Conservation (phyloP, 331 rosid genomes). For the Cydonia oblonga region DNA sequence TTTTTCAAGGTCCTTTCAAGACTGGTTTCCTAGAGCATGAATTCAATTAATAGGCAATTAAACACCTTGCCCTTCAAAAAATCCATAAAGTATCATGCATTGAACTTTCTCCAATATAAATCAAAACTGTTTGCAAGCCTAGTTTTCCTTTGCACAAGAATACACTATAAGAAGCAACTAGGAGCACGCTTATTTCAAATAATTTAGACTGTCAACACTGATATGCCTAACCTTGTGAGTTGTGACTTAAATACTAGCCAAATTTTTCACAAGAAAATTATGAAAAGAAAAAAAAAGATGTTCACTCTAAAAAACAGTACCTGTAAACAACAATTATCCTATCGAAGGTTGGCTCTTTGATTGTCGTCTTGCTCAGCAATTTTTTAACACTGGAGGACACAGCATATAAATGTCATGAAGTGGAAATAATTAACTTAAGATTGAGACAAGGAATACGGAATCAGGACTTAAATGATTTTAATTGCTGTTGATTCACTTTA, state of each 20-base stretch:
- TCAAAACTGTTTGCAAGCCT: not conserved
- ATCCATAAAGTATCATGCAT: not conserved
- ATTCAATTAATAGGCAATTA: not conserved
- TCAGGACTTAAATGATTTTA: no score
- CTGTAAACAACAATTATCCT: slow-evolving; percentile 92
- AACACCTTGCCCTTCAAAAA: not conserved
- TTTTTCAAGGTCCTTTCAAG: not conserved
- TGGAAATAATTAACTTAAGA: not conserved
- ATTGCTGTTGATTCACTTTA: no score
- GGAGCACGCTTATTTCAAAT: no score
- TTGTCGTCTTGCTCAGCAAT: slow-evolving; percentile 58
- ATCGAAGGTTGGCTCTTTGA: slow-evolving; percentile 98
- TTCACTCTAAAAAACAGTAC: slow-evolving; percentile 20
- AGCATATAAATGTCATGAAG: not conserved
- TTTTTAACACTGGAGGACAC: slow-evolving; percentile 35
- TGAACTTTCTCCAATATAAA: not conserved
- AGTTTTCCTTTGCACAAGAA: not conserved
- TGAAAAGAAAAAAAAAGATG: not conserved
- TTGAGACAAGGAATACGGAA: not conserved
- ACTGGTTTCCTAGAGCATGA: not conserved
- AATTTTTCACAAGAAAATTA: not conserved
- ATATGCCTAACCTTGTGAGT: not conserved
- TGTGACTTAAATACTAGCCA: not conserved
- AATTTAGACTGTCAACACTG: not conserved
- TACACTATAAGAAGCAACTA: not conserved